Evolutionary conservation across 164 flowering plant species (phyloP), one percentile per base, ranked within the genome.

Genomic region (Berberis thunbergii): DNA sequence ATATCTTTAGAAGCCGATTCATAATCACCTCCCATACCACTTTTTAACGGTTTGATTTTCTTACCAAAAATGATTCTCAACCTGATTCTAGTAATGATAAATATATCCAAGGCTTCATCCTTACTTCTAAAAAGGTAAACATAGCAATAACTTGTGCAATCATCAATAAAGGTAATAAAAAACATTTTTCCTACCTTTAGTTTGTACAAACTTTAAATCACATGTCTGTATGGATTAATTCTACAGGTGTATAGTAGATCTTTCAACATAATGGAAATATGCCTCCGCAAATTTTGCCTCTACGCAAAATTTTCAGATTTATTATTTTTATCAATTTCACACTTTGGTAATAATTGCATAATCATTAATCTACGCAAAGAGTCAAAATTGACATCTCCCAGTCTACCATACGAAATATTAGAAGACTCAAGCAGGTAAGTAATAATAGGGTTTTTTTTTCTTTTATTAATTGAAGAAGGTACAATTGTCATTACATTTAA

Each of bases 11-110:
- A 56, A 4, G 55, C 62, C 4, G 56, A 1, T 8, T 54, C 70
- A 68, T 68, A 70, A 56, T 74, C 73, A 12, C 68, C 54, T 12
- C 70, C 68, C 70, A 49, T 12, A 66, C 64, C 63, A 8, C 45
- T 62, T 54, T 54, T 49, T 2, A 69, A 0, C 3, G n/a, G 41
- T 54, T 71, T 69, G 4, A 68, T 61, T 9, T 60, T 69, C 39
- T 50, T 75, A 4, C 7, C 45, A 0, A 63, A 26, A 63, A 54
- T 66, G 59, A 54, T 69, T 66, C 12, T 66, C 65, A 12, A 66
- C 68, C 40, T 73, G 62, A 42, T 43, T 46, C n/a, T 60, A 54
- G 3, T 60, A 65, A 7, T 0, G 0, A 13, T 41, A 4, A 64
- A 65, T 44, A 13, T 41, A 0, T 56, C 44, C 9, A 64, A 41